Conservation (phyloP, 2,329 filamentous ascomycete genomes). For the Triangularia verruculosa region DNA sequence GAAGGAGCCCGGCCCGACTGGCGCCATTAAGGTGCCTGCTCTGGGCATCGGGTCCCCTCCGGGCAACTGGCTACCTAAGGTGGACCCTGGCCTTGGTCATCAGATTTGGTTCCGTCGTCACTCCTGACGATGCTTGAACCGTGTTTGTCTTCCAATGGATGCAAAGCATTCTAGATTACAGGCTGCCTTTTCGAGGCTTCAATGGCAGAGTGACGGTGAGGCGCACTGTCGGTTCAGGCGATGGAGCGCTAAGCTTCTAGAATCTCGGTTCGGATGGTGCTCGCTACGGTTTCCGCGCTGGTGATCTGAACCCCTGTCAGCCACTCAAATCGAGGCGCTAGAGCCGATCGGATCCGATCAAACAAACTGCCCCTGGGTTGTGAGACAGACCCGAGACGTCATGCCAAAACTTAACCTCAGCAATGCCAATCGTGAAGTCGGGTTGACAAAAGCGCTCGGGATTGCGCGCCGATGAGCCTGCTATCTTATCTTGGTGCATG, state of each 20-base stretch:
- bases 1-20: neutral
- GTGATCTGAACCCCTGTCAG: slow-evolving; percentile 23
- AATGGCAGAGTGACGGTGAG: neutral
- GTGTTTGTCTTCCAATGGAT: neutral
- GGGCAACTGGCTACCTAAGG: too few species aligned
- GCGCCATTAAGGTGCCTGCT: neutral
- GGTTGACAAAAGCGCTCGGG: neutral
- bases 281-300: slow-evolving; percentile 24
- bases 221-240: neutral
- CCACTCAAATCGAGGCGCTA: slow-evolving; percentile 26
- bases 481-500: neutral
- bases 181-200: neutral
- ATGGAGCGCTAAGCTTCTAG: neutral
- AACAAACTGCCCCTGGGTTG: slow-evolving; percentile 19
- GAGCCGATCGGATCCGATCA: slow-evolving; percentile 25
- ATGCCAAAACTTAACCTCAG: slow-evolving; percentile 7
- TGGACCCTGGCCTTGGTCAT: neutral
- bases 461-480: neutral
- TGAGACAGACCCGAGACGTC: slow-evolving; percentile 29
- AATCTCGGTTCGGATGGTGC: slow-evolving; percentile 22
- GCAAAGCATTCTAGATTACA: neutral
- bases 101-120: neutral
- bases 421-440: neutral
- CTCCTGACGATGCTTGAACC: neutral
- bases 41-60: neutral